Evolutionary conservation across 2,329 filamentous ascomycete species (phyloP).

Genomic region (Fusarium secorum): DNA sequence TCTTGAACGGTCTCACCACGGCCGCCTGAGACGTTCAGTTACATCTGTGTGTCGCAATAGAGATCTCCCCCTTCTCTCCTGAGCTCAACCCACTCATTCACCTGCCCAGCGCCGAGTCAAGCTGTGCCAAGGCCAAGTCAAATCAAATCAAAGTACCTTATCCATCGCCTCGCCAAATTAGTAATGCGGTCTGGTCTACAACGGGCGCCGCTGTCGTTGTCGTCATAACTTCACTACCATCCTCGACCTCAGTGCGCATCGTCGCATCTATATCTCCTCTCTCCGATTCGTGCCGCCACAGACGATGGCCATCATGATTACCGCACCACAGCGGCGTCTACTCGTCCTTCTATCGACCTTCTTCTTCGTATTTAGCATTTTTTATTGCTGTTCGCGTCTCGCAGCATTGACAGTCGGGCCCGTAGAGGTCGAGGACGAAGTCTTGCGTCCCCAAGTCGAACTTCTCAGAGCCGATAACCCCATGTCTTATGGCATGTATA

Average conservation of each 20-base stretch:
- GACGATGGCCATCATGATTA: conserved; percentile 36
- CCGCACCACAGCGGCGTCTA: conserved; percentile 42
- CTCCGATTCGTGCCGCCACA: conserved; percentile 10
- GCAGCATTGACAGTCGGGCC: conserved; percentile 36
- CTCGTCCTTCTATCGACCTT: conserved; percentile 44
- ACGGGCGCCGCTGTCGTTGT: conserved; percentile 3
- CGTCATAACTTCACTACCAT: conserved; percentile 17
- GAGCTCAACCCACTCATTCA: background rate
- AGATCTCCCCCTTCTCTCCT: background rate
- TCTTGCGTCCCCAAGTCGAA: conserved; percentile 17
- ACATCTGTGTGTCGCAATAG: background rate
- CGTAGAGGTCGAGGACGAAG: conserved; percentile 3
- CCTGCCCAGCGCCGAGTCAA: background rate
- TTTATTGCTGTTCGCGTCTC: conserved; percentile 48
- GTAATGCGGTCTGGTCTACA: conserved; percentile 10
- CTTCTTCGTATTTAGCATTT: conserved; percentile 47
- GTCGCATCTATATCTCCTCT: background rate
- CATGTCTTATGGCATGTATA: conserved; percentile 53
- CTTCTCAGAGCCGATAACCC: conserved; percentile 44
- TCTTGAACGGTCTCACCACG: conserved; percentile 1
- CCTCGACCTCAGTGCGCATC: background rate
- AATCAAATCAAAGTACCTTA: background rate
- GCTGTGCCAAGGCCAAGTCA: background rate
- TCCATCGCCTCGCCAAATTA: background rate
- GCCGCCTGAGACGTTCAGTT: background rate